Base-by-base conservation (phyloP, 176 grass and related monocot genomes). In the Oryza brachyantha region DNA sequence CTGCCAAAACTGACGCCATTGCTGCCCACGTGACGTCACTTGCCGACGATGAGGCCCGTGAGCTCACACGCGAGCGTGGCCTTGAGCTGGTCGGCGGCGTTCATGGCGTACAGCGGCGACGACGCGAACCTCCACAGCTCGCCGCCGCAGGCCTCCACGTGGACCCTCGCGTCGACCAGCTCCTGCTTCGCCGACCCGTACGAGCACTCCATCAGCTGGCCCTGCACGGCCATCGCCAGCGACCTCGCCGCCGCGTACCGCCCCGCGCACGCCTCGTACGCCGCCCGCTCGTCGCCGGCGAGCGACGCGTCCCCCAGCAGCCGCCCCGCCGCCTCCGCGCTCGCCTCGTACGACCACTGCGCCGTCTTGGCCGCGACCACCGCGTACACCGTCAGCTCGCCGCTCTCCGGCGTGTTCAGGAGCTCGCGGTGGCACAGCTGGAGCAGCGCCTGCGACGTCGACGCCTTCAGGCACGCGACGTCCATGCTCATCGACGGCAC, bases 51-150 rank as follows among this genome's bases (percentile, higher is more conserved):
- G n/a, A 84, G 28, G 1, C 10, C 3, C 1, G 74, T 74, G 5
- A 84, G 8, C 10, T 71, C 25, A 22, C 28, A 62, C 40, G 57
- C 57, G 66, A 84, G 65, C 13, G 21, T 52, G 57, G 82, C 73
- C 0, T 74, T 46, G 14, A 65, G 58, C 10, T n/a, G 29, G 32
- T 74, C 70, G 5, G 38, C 60, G 29, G 80, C 70, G 43, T 65
- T 48, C 3, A 7, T 26, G 8, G 6, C 8, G 16, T 9, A 21
- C 9, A 82, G 41, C 70, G 42, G 59, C 24, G 42, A 64, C 0
- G 29, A 22, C 22, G 48, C 8, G 43, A 19, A 79, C 21, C 32
- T 12, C 35, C 1, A 10, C 35, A 75, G 16, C 8, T 3, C n/a
- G 22, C 13, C 35, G 19, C 13, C 24, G 7, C 76, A 79, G 4